phyloP scores from a whole-genome alignment of 108 stramenopile genomes.

The Bacterosira constricta region DNA sequence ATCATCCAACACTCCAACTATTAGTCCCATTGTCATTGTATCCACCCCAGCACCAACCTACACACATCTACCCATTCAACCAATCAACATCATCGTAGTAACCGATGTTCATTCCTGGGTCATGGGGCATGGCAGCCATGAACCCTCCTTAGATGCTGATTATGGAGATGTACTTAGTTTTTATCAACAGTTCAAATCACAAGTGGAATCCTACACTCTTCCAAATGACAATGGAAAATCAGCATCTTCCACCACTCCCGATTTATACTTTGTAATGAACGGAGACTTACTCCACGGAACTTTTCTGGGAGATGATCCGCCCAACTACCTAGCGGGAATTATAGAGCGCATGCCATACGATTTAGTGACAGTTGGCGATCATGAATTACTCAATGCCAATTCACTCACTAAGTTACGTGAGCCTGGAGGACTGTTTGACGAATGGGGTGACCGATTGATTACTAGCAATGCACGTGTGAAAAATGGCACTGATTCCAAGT shows the following conservation, averaged over 20 bases:
- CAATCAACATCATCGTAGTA: conserved; percentile 66
- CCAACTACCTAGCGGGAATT: conserved; percentile 55
- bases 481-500: background rate
- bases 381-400: conserved; percentile 58
- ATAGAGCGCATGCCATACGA: conserved; percentile 80
- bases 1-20: conserved; percentile 7
- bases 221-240: too few relatives aligned
- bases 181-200: conserved; percentile 55
- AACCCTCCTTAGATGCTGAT: conserved; percentile 61
- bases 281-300: conserved; percentile 86
- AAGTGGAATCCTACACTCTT: conserved; percentile 2
- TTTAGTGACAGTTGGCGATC: conserved; percentile 76
- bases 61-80: conserved; percentile 51
- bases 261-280: conserved; percentile 84
- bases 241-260: conserved; percentile 16
- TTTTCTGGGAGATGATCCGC: conserved; percentile 62
- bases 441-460: conserved; percentile 71
- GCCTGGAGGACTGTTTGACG: conserved; percentile 70
- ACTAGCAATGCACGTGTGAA: conserved; percentile 63
- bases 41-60: conserved; percentile 23
- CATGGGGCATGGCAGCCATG: conserved; percentile 57
- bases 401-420: conserved; percentile 47
- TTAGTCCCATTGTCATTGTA: background rate
- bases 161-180: conserved; percentile 75
- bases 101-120: conserved; percentile 86